Evolutionary conservation across 805 yeast species (phyloP), one percentile per base, ranked within the genome.

Genomic region (Maudiozyma bulderi): DNA sequence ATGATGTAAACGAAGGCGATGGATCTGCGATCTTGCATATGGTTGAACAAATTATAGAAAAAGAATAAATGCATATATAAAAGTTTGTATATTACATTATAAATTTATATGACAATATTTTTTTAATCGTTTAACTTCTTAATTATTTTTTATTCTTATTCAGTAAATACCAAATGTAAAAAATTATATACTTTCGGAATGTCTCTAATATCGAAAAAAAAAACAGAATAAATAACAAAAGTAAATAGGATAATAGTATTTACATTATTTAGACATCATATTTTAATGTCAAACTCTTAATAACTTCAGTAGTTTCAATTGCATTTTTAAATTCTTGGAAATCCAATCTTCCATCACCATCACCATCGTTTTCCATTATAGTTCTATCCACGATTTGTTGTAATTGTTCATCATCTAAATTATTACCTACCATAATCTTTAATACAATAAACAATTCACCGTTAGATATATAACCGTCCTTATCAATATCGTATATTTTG

Each of bases 311-410:
- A 8, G 72, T 71, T 52, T 73, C 75, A 20, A 73, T 74, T 0
- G 88, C 87, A 47, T 73, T 74, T 56, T 79, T 80, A 66, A 93
- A 93, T 73, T 93, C 99, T 37, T 80, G 88, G 62, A 89, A 93
- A 52, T 84, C 82, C 52, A 93, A 70, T 57, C 76, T 80, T 0
- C 96, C 95, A 60, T 89, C 96, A 1, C 91, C 90, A 58, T 90
- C 96, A 31, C 65, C 59, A 61, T 90, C 98, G 46, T 88, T 90
- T 64, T 91, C 97, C 81, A 88, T 80, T 55, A 95, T 89, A 0
- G 99, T 89, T 66, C 95, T 82, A 65, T 93, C 98, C n/a, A 91
- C 97, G 47, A 93, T 79, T 67, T 95, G 98, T 65, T 93, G 99
- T 49, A 93, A 74, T 60, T 93, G 96, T 30, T 79, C 80, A 51